phyloP scores from a whole-genome alignment of 1,284 basidiomycete species.

The Lentinula novae-zelandiae region DNA sequence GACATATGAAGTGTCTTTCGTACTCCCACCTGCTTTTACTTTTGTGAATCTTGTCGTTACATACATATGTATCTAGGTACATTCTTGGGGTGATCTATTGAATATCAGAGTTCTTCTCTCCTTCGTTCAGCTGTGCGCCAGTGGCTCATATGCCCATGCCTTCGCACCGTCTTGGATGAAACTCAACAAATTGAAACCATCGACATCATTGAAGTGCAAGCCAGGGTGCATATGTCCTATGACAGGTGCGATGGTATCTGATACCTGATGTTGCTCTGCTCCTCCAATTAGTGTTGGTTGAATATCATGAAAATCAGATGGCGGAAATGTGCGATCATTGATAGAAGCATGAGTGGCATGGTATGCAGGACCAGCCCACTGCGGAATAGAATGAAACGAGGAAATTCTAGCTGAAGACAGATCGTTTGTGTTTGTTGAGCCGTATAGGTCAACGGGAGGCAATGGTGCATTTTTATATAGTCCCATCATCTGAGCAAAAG shows the following conservation, averaged over 20 bases:
- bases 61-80: too few species aligned
- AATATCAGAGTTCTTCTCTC: not conserved
- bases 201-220: slow-evolving; percentile 8
- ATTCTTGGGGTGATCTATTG: too few species aligned
- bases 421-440: not conserved
- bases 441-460: not conserved
- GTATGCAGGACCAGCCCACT: not conserved
- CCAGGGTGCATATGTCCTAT: slow-evolving; percentile 7
- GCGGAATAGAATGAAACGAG: not conserved
- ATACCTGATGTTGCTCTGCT: not conserved
- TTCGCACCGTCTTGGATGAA: slow-evolving; percentile 23
- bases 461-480: not conserved
- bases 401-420: not conserved
- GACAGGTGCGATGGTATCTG: not conserved
- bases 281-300: too few species aligned
- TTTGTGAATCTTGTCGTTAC: too few species aligned
- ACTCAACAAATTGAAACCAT: slow-evolving; percentile 19
- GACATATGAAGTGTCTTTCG: not conserved
- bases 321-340: not conserved
- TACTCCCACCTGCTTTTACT: not conserved
- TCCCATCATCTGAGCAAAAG: not conserved
- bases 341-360: not conserved
- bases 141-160: slow-evolving; percentile 19
- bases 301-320: not conserved
- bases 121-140: not conserved